Percentiles rank a stretch among this genome's conserved stretches.
phyloP scores from a whole-genome alignment of 1,139 yeast genomes.

The Zygosaccharomyces sapae region DNA sequence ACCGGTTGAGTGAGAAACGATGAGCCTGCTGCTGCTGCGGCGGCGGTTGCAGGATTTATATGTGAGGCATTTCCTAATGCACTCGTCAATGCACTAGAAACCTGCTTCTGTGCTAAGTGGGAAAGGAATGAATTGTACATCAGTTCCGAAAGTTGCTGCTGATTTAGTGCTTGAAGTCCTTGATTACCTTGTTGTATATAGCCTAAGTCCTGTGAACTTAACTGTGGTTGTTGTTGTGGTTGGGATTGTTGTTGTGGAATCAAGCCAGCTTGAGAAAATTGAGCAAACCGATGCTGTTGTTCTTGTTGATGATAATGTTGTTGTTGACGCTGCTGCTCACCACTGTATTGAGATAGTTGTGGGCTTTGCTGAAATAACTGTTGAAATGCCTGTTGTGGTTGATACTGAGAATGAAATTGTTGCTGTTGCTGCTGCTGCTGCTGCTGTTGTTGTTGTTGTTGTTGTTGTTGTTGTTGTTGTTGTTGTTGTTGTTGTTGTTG shows the following conservation, averaged over 20 bases:
- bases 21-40: slow-evolving; percentile 18
- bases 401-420: slow-evolving; percentile 11
- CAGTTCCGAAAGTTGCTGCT: slow-evolving; percentile 29
- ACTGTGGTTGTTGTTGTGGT: slow-evolving; percentile 7
- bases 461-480: slow-evolving; percentile 16
- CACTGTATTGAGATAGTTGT: slow-evolving; percentile 13
- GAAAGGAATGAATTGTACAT: slow-evolving; percentile 31
- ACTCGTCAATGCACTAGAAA: slow-evolving; percentile 16
- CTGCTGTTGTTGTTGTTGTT: slow-evolving; percentile 1
- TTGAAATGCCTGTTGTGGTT: slow-evolving; percentile 6
- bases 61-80: slow-evolving; percentile 18
- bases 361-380: slow-evolving; percentile 13
- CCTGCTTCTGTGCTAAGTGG: slow-evolving; percentile 30
- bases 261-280: slow-evolving; percentile 5
- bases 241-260: slow-evolving; percentile 4
- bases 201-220: slow-evolving; percentile 18
- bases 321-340: slow-evolving; percentile 13
- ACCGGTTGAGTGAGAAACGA: slow-evolving; percentile 21
- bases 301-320: slow-evolving; percentile 10
- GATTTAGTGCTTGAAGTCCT: slow-evolving; percentile 21
- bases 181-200: slow-evolving; percentile 19
- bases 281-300: slow-evolving; percentile 8
- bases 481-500: slow-evolving; percentile 9
- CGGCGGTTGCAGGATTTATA: slow-evolving; percentile 22
- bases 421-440: slow-evolving; percentile 9